Conservation (phyloP, 805 yeast genomes). For the Zygosaccharomyces bisporus region DNA sequence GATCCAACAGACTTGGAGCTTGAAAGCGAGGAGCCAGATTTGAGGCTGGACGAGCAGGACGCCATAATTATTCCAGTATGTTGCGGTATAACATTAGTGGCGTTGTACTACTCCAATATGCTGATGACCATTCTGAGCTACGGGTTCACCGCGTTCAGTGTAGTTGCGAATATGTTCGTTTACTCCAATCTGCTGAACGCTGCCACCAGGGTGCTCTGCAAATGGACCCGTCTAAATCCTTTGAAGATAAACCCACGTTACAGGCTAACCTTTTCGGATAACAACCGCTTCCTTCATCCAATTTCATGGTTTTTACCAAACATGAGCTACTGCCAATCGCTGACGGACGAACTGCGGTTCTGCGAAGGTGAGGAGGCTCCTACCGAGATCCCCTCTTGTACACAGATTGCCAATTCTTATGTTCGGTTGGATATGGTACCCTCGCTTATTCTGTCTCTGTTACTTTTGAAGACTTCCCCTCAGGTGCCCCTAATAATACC, state of each 20-base stretch:
- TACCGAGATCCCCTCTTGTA: conserved; percentile 20
- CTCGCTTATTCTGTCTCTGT: conserved; percentile 22
- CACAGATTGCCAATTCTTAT: conserved; percentile 38
- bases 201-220: conserved; percentile 30
- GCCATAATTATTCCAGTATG: conserved; percentile 45
- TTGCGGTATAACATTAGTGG: conserved; percentile 34
- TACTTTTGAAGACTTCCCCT: conserved; percentile 42
- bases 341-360: conserved; percentile 14
- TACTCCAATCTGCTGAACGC: conserved; percentile 30
- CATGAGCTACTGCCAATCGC: conserved; percentile 24
- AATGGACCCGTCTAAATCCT: conserved; percentile 30
- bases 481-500: conserved; percentile 45
- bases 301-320: conserved; percentile 39
- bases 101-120: conserved; percentile 20
- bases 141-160: conserved; percentile 37
- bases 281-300: conserved; percentile 38
- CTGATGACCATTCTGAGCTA: conserved; percentile 36
- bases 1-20: conserved; percentile 42
- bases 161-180: conserved; percentile 35
- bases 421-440: conserved; percentile 34
- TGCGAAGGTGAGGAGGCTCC: conserved; percentile 31
- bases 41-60: conserved; percentile 24
- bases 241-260: conserved; percentile 37
- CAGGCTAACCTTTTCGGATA: conserved; percentile 39
- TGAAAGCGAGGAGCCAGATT: conserved; percentile 12